Evolutionary conservation across 805 yeast genomes (phyloP).

Genomic region (Starmerella gropengiesseri): DNA sequence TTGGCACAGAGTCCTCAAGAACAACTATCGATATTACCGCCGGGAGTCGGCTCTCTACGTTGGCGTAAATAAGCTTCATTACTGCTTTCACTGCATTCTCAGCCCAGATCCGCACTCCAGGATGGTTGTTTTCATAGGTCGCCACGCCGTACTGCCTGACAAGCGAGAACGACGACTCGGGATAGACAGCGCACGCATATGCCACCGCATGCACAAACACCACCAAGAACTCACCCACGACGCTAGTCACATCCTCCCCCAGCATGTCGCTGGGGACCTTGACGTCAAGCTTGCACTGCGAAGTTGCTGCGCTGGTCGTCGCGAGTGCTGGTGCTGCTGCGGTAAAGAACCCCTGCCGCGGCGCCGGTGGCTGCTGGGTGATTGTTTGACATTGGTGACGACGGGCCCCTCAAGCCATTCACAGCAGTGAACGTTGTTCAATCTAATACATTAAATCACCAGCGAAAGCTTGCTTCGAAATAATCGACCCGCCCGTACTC

Average conservation of each 20-base stretch:
- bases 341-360: too few relatives aligned
- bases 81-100: constrained; percentile 30
- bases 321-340: too few relatives aligned
- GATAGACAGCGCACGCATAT: constrained; percentile 45
- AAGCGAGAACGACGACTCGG: constrained; percentile 38
- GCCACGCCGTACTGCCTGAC: constrained; percentile 37
- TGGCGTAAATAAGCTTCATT: constrained; percentile 9
- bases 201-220: constrained; percentile 46
- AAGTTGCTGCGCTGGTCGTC: too few relatives aligned
- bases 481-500: constrained; percentile 46
- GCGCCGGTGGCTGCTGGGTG: too few relatives aligned
- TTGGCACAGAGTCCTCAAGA: constrained; percentile 29
- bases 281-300: too few relatives aligned
- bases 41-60: background rate
- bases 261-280: constrained; percentile 9
- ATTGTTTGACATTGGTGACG: too few relatives aligned
- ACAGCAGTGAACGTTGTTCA: too few relatives aligned
- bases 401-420: too few relatives aligned
- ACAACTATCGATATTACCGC: constrained; percentile 30
- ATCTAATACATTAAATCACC: constrained; percentile 35
- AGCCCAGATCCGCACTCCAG: constrained; percentile 38
- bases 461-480: constrained; percentile 62
- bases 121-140: constrained; percentile 37
- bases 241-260: constrained; percentile 22
- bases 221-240: constrained; percentile 39